Conservation (phyloP, 192 early-diverging fungal genomes). For the Tieghemiomyces parasiticus region DNA sequence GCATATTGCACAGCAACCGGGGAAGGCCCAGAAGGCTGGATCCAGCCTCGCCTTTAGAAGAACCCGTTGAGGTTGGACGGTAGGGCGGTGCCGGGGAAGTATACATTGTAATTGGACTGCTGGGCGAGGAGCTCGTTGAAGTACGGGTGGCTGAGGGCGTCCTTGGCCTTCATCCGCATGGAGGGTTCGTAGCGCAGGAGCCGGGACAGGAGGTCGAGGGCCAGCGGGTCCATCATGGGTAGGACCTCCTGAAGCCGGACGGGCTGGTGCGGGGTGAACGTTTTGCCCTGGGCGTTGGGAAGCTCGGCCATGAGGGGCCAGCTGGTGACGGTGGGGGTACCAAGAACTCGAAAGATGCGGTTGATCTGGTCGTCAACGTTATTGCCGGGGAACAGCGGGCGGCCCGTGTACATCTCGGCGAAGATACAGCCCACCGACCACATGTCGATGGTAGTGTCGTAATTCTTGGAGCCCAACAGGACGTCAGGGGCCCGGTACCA, state of each 20-base stretch:
- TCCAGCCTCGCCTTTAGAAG: too few relatives aligned
- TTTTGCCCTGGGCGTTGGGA: constrained; percentile 52
- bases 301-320: constrained; percentile 59
- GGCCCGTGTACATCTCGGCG: constrained; percentile 77
- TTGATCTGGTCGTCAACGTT: constrained; percentile 68
- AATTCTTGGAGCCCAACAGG: constrained; percentile 87
- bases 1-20: too few relatives aligned
- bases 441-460: constrained; percentile 92
- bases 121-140: constrained; percentile 31
- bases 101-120: constrained; percentile 2
- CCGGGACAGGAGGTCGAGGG: constrained; percentile 55
- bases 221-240: constrained; percentile 61
- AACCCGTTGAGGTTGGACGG: constrained; percentile 2
- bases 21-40: too few relatives aligned
- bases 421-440: constrained; percentile 98
- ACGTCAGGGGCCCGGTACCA: constrained; percentile 98
- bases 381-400: constrained; percentile 67
- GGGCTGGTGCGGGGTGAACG: constrained; percentile 43
- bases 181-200: constrained; percentile 64
- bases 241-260: constrained; percentile 43
- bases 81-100: not conserved
- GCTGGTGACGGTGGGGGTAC: constrained; percentile 57
- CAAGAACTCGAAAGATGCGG: constrained; percentile 66
- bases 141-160: constrained; percentile 44
- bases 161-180: constrained; percentile 41